phyloP scores from a whole-genome alignment of 306 rosid genomes.

The Hippophae gyantsensis region DNA sequence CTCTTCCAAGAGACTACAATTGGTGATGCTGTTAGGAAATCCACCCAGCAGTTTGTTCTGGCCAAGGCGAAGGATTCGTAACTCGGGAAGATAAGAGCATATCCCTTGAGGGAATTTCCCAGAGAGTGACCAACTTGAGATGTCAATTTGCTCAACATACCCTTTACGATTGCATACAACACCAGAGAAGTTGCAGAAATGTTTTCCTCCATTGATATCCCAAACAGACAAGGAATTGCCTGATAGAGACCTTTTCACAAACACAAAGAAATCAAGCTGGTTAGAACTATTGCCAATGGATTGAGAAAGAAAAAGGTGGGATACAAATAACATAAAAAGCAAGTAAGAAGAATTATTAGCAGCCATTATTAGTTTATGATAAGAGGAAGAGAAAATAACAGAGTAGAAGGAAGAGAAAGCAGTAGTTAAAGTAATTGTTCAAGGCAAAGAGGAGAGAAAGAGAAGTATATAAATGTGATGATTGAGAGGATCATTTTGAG shows the following conservation, averaged over 20 bases:
- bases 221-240: slow-evolving; percentile 44
- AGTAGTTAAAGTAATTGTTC: slow-evolving; percentile 21
- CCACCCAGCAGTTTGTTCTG: slow-evolving; percentile 34
- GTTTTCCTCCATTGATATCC: slow-evolving; percentile 27
- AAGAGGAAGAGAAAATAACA: background rate
- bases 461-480: slow-evolving; percentile 56
- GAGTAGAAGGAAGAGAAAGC: background rate
- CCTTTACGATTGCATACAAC: slow-evolving; percentile 49
- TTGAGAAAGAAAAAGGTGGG: slow-evolving; percentile 17
- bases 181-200: slow-evolving; percentile 56
- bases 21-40: slow-evolving; percentile 38
- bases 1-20: slow-evolving; percentile 59
- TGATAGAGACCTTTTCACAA: slow-evolving; percentile 37
- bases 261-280: slow-evolving; percentile 41
- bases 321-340: slow-evolving; percentile 20
- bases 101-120: slow-evolving; percentile 54
- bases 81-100: slow-evolving; percentile 56
- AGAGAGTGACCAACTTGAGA: slow-evolving; percentile 42
- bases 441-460: slow-evolving; percentile 25
- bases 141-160: slow-evolving; percentile 35
- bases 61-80: slow-evolving; percentile 50
- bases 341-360: slow-evolving; percentile 14
- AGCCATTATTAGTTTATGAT: slow-evolving; percentile 22
- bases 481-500: slow-evolving; percentile 30
- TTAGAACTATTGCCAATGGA: slow-evolving; percentile 6